These are phyloP conservation scores for Tulasnella sp. DNA, from an alignment of 768 basidiomycete species.

Conservation along the genomic window DNA sequence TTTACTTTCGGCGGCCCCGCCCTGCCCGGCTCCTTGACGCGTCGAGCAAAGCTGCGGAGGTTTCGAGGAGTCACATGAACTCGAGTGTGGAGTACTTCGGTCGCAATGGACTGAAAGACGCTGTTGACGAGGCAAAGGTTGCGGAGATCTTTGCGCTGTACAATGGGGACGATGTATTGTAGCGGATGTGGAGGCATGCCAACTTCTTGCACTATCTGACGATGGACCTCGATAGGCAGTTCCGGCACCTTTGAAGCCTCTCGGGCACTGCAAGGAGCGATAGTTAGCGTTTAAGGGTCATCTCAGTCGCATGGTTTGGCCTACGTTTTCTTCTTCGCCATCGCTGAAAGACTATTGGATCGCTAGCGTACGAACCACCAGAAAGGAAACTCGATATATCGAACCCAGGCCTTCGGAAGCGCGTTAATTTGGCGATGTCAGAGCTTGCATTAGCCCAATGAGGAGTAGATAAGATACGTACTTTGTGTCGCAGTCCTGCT, in stretches of 20 bases:
- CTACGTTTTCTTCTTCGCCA: not conserved
- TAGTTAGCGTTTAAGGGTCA: not conserved
- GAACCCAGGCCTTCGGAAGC: not conserved
- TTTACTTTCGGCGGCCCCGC: not conserved
- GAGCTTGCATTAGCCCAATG: not conserved
- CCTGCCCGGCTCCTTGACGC: not conserved
- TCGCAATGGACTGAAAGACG: not conserved
- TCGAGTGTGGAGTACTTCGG: not conserved
- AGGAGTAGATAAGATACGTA: not conserved
- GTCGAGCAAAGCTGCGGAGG: not conserved
- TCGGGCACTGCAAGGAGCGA: not conserved
- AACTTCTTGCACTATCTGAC: not conserved
- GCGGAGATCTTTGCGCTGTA: not conserved
- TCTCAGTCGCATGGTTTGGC: not conserved
- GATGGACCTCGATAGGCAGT: not conserved
- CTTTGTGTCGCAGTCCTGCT: not conserved
- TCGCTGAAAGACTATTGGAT: not conserved
- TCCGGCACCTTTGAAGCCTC: not conserved
- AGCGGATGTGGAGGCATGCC: not conserved
- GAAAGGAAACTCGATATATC: not conserved
- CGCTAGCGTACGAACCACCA: not conserved
- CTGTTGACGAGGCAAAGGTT: not conserved
- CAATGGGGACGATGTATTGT: not conserved
- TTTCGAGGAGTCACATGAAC: constrained; percentile 1
- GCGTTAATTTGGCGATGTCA: not conserved